Evolutionary conservation across 2,329 filamentous ascomycete genomes (phyloP).

Genomic region (Aureobasidium sp.): DNA sequence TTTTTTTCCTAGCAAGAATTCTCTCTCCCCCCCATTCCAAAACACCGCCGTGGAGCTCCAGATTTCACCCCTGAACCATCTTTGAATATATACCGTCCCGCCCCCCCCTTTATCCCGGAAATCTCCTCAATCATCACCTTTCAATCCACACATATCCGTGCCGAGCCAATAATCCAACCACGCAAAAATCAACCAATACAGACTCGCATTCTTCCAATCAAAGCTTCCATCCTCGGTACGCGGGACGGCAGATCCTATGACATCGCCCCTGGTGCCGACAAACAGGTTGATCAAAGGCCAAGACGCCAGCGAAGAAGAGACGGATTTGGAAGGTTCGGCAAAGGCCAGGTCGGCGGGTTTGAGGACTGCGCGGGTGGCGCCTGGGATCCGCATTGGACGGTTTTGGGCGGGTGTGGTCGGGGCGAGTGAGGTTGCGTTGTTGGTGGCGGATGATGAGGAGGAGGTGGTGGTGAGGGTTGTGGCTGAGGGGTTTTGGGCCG

Average conservation of each 20-base stretch:
- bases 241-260: slow-evolving; percentile 71
- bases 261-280: slow-evolving; percentile 42
- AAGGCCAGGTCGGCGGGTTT: slow-evolving; percentile 41
- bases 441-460: background rate
- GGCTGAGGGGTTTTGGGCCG: slow-evolving; percentile 16
- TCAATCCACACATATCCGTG: slow-evolving; percentile 55
- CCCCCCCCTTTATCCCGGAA: too few relatives aligned
- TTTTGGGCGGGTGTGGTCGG: slow-evolving; percentile 7
- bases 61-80: too few relatives aligned
- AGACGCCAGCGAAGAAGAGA: slow-evolving; percentile 23
- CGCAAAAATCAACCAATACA: slow-evolving; percentile 56
- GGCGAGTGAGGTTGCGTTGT: slow-evolving; percentile 13
- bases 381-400: slow-evolving; percentile 28
- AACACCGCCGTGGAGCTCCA: too few relatives aligned
- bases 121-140: slow-evolving; percentile 41
- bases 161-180: slow-evolving; percentile 50
- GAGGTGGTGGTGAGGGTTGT: slow-evolving; percentile 3
- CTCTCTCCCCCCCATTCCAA: too few relatives aligned
- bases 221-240: slow-evolving; percentile 67
- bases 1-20: too few relatives aligned
- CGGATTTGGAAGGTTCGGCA: slow-evolving; percentile 38
- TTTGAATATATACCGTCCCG: too few relatives aligned
- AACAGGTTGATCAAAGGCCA: slow-evolving; percentile 29
- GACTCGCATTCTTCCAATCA: slow-evolving; percentile 60
- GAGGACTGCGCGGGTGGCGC: slow-evolving; percentile 35